Percentiles rank a stretch among this genome's conserved stretches.
phyloP scores from a whole-genome alignment of 2,329 filamentous ascomycete species.

The Trichoderma simmonsii region DNA sequence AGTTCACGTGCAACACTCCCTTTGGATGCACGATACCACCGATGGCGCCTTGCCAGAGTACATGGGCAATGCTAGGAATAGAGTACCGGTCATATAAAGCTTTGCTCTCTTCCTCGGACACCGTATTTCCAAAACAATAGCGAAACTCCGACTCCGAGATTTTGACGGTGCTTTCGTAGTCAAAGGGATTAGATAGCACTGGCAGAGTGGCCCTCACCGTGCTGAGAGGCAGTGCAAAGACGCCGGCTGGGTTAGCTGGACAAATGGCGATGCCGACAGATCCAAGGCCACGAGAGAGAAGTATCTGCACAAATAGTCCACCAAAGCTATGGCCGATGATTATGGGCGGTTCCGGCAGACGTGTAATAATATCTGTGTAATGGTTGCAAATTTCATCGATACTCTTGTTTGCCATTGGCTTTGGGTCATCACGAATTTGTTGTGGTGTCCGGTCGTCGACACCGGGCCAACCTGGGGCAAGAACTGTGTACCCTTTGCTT shows the following conservation, averaged over 20 bases:
- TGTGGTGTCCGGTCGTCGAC: neutral
- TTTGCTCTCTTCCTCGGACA: neutral
- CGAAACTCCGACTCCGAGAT: neutral
- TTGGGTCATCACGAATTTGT: neutral
- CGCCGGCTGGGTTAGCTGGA: neutral
- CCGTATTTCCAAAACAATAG: neutral
- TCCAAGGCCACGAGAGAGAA: neutral
- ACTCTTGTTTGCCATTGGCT: neutral
- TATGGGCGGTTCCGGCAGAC: neutral
- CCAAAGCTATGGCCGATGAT: neutral
- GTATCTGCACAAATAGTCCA: neutral
- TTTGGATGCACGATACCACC: neutral
- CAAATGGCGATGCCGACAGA: neutral
- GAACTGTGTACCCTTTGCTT: neutral
- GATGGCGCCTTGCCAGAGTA: neutral
- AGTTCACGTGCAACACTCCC: neutral
- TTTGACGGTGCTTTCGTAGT: neutral
- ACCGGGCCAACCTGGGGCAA: neutral
- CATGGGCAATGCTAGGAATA: neutral
- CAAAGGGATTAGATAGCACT: neutral
- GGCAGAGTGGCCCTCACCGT: neutral
- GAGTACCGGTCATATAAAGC: neutral
- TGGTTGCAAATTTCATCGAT: constrained; percentile 1
- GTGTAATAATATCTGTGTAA: neutral
- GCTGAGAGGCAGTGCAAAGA: neutral